These are phyloP conservation scores for Quercus mongolica DNA, from an alignment of 306 rosid species.

Conservation along the genomic window DNA sequence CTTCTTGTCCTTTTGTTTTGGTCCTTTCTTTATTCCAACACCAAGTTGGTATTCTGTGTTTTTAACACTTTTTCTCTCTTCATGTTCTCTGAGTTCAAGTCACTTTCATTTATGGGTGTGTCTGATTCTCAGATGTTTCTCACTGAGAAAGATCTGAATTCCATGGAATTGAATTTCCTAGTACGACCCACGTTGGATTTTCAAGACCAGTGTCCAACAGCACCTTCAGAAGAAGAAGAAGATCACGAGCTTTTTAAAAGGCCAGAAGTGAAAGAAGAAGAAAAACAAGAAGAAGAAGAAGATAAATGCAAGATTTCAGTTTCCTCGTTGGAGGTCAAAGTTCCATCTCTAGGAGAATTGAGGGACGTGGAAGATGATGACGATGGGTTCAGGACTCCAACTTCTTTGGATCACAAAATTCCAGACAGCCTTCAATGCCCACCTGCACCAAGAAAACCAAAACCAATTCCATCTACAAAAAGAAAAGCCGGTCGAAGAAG, in stretches of 20 bases:
- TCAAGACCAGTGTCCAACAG: constrained; percentile 3
- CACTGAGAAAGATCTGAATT: constrained; percentile 33
- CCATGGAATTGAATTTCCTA: constrained; percentile 31
- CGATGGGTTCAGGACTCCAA: constrained; percentile 73
- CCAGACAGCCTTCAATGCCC: constrained; percentile 45
- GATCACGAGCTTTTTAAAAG: background rate
- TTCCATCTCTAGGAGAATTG: constrained; percentile 19
- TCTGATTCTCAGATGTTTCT: constrained; percentile 36
- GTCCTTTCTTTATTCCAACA: background rate
- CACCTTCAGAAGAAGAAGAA: background rate
- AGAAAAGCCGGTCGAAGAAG: constrained; percentile 25
- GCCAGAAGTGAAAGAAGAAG: background rate
- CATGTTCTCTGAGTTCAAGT: constrained; percentile 5
- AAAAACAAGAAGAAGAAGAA: constrained; percentile 9
- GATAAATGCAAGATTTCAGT: constrained; percentile 19
- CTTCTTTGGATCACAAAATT: constrained; percentile 42
- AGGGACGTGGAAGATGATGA: constrained; percentile 3
- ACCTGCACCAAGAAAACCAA: constrained; percentile 70
- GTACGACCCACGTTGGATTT: constrained; percentile 17
- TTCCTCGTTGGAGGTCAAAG: constrained; percentile 27
- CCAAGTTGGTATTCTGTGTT: too few relatives aligned
- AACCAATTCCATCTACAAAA: constrained; percentile 34
- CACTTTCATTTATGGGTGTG: constrained; percentile 26
- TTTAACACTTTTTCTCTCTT: too few relatives aligned
- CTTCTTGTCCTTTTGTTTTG: background rate